Conservation (phyloP, 2,329 filamentous ascomycete genomes). For the Alternaria triticina region DNA sequence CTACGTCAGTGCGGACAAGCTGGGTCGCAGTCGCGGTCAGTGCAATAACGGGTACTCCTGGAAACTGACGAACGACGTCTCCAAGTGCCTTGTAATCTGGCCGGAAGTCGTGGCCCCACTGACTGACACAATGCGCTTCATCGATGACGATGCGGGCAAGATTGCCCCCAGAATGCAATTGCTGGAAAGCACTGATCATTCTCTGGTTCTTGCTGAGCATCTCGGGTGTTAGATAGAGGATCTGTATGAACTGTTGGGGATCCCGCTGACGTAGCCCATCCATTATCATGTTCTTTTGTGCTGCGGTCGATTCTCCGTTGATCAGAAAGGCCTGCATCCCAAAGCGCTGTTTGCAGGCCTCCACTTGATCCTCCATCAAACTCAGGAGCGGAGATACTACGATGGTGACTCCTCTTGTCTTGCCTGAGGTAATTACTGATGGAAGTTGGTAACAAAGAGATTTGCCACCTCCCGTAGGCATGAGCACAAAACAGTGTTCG, state of each 20-base stretch:
- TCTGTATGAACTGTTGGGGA: conserved; percentile 78
- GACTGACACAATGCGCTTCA: conserved; percentile 98
- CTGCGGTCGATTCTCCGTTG: conserved; percentile 74
- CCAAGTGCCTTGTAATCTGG: conserved; percentile 93
- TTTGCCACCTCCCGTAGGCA: conserved; percentile 97
- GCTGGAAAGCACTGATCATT: conserved; percentile 70
- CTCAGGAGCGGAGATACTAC: conserved; percentile 95
- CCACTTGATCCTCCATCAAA: conserved; percentile 95
- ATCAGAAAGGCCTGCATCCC: conserved; percentile 81
- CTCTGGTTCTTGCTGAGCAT: conserved; percentile 85
- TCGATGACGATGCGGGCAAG: conserved; percentile 94
- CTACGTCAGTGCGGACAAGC: conserved; percentile 90
- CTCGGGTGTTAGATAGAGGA: conserved; percentile 95
- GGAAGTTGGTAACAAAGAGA: conserved; percentile 96
- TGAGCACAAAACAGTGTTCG: conserved; percentile 91
- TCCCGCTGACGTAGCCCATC: conserved; percentile 65
- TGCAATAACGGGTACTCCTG: conserved; percentile 87
- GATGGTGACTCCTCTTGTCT: conserved; percentile 84
- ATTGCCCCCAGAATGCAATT: conserved; percentile 71
- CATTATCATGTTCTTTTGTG: conserved; percentile 71
- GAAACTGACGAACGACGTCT: conserved; percentile 72
- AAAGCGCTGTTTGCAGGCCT: conserved; percentile 72
- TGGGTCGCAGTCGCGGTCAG: conserved; percentile 93
- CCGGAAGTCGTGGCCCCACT: conserved; percentile 98
- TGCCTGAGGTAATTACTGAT: conserved; percentile 80